A percentile compares a stretch with the other conserved stretches of the same genome.
These are phyloP conservation scores for Meyerozyma smithsonii DNA, from an alignment of 1,139 yeast species.

Conservation along the genomic window DNA sequence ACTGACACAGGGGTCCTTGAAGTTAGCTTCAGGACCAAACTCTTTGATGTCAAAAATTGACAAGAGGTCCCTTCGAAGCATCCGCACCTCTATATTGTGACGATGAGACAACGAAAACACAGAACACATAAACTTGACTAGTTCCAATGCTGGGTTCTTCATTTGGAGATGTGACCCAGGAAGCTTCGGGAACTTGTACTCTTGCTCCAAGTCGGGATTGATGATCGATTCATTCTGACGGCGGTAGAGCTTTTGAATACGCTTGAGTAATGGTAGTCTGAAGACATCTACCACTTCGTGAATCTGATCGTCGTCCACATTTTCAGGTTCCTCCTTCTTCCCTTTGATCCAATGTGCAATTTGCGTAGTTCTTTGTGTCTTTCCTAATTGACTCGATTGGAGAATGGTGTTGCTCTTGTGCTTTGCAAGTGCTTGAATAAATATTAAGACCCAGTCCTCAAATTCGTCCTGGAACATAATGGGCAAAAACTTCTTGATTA, in stretches of 20 bases:
- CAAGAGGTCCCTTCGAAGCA: conserved; percentile 70
- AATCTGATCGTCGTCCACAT: conserved; percentile 22
- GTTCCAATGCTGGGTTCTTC: conserved; percentile 71
- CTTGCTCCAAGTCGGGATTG: conserved; percentile 58
- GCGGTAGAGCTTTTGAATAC: conserved; percentile 61
- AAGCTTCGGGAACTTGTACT: conserved; percentile 65
- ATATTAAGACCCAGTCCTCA: conserved; percentile 79
- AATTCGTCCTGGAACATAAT: conserved; percentile 72
- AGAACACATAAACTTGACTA: conserved; percentile 73
- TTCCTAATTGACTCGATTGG: conserved; percentile 30
- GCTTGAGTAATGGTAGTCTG: conserved; percentile 58
- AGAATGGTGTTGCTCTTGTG: conserved; percentile 42
- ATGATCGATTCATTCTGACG: conserved; percentile 71
- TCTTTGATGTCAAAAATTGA: conserved; percentile 75
- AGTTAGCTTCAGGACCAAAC: conserved; percentile 74
- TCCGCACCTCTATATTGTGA: conserved; percentile 66
- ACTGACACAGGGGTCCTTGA: conserved; percentile 70
- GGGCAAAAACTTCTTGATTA: conserved; percentile 71
- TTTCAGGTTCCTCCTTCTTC: conserved; percentile 31
- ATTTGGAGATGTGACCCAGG: conserved; percentile 65
- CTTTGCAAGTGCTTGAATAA: conserved; percentile 65
- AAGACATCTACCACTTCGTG: conserved; percentile 45
- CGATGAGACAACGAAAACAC: conserved; percentile 63
- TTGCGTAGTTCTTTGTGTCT: conserved; percentile 64
- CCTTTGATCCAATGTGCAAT: conserved; percentile 50